These are phyloP conservation scores for Trametes pubescens DNA, from an alignment of 1,284 basidiomycete species.

Conservation along the genomic window DNA sequence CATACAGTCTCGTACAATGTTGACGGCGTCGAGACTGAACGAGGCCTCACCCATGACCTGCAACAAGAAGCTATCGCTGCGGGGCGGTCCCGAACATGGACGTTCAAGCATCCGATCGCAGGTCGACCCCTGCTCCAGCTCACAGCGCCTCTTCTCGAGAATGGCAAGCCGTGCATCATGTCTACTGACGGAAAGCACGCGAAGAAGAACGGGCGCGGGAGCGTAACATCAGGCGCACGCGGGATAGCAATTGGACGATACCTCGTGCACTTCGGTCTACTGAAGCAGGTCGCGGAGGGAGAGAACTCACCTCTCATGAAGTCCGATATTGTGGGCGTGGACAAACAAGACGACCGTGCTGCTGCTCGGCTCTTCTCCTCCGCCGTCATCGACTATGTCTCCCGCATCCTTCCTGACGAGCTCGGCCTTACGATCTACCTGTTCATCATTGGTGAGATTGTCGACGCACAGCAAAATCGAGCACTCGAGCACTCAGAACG, in stretches of 20 bases:
- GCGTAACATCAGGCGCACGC: conserved; percentile 9
- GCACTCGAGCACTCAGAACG: conserved; percentile 41
- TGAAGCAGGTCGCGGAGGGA: conserved; percentile 8
- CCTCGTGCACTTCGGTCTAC: conserved; percentile 4
- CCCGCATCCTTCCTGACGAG: conserved; percentile 32
- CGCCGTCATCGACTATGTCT: conserved; percentile 35
- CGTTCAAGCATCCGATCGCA: conserved; percentile 7
- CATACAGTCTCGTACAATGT: conserved; percentile 10
- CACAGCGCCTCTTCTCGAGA: conserved; percentile 3
- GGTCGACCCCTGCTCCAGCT: neutral
- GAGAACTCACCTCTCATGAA: conserved; percentile 19
- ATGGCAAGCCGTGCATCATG: conserved; percentile 10
- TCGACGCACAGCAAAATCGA: conserved; percentile 50
- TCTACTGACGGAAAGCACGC: conserved; percentile 12
- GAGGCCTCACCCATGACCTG: conserved; percentile 11
- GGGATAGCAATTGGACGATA: neutral
- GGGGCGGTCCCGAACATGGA: neutral
- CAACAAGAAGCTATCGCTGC: conserved; percentile 4
- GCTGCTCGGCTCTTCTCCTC: conserved; percentile 47
- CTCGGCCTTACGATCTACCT: conserved; percentile 43
- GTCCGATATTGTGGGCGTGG: conserved; percentile 33
- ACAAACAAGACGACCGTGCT: conserved; percentile 49
- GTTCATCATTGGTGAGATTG: conserved; percentile 47
- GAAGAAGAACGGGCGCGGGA: conserved; percentile 12
- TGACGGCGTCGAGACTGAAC: conserved; percentile 11